Evolutionary conservation across 495 filamentous ascomycete genomes (phyloP).

Genomic region (Bryoglossum gracile): DNA sequence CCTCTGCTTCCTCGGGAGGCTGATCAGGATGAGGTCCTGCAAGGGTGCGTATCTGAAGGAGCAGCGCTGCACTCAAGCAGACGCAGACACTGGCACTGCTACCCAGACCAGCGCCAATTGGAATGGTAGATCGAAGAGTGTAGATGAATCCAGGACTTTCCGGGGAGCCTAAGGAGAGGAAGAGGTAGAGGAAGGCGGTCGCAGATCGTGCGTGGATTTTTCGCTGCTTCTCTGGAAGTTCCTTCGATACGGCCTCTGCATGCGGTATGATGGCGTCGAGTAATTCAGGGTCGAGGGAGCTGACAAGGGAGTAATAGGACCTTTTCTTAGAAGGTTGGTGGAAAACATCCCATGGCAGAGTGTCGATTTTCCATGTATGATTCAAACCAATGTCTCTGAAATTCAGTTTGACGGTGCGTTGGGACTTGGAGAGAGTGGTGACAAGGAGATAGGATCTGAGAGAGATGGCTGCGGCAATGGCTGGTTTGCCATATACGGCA

Average conservation of each 20-base stretch:
- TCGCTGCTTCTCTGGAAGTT: conserved; percentile 51
- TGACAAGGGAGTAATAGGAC: conserved; percentile 81
- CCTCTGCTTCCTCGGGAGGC: conserved; percentile 65
- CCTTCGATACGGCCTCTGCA: conserved; percentile 55
- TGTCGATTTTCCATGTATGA: conserved; percentile 84
- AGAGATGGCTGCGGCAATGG: conserved; percentile 86
- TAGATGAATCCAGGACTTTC: conserved; percentile 72
- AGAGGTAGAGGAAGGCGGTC: conserved; percentile 81
- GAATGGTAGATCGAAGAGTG: conserved; percentile 84
- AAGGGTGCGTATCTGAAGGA: conserved; percentile 77
- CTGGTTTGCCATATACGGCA: conserved; percentile 90
- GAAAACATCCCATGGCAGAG: conserved; percentile 76
- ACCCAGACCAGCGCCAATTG: conserved; percentile 81
- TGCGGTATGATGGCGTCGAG: conserved; percentile 66
- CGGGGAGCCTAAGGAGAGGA: conserved; percentile 74
- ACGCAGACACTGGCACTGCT: conserved; percentile 89
- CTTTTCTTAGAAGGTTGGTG: conserved; percentile 74
- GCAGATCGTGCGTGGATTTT: conserved; percentile 75
- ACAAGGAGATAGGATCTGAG: conserved; percentile 90
- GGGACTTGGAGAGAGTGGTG: conserved; percentile 75
- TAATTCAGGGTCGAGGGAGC: conserved; percentile 70
- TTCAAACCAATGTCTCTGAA: conserved; percentile 77
- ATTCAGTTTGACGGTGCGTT: conserved; percentile 68
- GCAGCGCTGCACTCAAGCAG: conserved; percentile 71
- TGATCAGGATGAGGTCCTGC: conserved; percentile 83